Conservation (phyloP, 2,329 filamentous ascomycete genomes). For the Pezicula carpinea region DNA sequence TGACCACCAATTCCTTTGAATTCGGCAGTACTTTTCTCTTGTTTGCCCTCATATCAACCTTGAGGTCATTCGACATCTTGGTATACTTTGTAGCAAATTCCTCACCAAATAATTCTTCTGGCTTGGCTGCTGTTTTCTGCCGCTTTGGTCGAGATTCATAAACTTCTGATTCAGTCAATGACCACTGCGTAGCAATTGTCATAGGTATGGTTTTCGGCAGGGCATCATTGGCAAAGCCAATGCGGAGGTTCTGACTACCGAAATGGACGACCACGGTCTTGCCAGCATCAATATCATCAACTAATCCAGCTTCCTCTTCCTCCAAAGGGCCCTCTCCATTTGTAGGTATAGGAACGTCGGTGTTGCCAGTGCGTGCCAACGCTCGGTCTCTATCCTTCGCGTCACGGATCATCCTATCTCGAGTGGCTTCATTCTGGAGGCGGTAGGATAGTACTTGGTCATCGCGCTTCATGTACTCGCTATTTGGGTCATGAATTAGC, state of each 20-base stretch:
- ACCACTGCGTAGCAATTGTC: slow-evolving; percentile 77
- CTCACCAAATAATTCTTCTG: slow-evolving; percentile 82
- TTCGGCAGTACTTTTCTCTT: slow-evolving; percentile 96
- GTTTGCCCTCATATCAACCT: slow-evolving; percentile 84
- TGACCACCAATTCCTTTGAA: slow-evolving; percentile 90
- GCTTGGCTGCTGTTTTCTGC: slow-evolving; percentile 50
- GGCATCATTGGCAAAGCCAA: slow-evolving; percentile 93
- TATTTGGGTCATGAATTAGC: slow-evolving; percentile 31
- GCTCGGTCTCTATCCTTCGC: slow-evolving; percentile 86
- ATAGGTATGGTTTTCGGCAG: slow-evolving; percentile 92
- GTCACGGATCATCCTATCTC: slow-evolving; percentile 77
- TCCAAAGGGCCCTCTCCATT: slow-evolving; percentile 42
- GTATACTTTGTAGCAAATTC: slow-evolving; percentile 73
- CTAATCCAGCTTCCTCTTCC: slow-evolving; percentile 48
- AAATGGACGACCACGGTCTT: slow-evolving; percentile 94
- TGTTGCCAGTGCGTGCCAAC: slow-evolving; percentile 68
- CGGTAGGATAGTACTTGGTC: slow-evolving; percentile 90
- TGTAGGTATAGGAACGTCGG: slow-evolving; percentile 58
- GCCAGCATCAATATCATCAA: slow-evolving; percentile 67
- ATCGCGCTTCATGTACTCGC: slow-evolving; percentile 96
- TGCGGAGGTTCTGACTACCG: slow-evolving; percentile 90
- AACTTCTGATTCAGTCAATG: slow-evolving; percentile 78
- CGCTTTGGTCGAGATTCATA: slow-evolving; percentile 71
- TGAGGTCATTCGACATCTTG: slow-evolving; percentile 81
- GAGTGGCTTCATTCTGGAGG: slow-evolving; percentile 79